Evolutionary conservation across 2,329 filamentous ascomycete species (phyloP), one percentile per base, ranked within the genome.

Genomic region (Berkeleyomyces basicola): DNA sequence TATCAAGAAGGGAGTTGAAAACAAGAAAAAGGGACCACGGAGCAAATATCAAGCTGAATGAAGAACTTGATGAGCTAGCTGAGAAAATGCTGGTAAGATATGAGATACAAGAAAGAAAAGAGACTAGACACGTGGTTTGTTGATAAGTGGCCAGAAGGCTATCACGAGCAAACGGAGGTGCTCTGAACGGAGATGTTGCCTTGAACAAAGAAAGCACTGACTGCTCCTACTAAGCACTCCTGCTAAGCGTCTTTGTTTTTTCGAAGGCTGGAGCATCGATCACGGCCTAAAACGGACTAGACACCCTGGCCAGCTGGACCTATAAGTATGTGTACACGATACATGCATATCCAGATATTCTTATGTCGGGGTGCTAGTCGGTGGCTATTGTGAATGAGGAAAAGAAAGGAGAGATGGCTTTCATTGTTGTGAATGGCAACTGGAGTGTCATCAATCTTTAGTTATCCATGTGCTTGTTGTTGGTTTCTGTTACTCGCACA

Each of bases 181-280:
- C n/a, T 37, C 36, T n/a, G 14, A 31, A 39, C 5, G 2, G 33
- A 40, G 36, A 23, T 43, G 14, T 58, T 58, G 14, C 55, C 55
- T 23, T 58, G 37, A 58, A 58, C 16, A 58, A 31, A 58, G 55
- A 36, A 39, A 55, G 51, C 51, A 55, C 33, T 55, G 51, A 55
- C 51, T 55, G 51, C 5, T 23, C 51, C 33, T 55, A 23, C 23
- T 23, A 23, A 23, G 23, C 23, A 2, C 23, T 55, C 51, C 51
- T 55, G 33, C 11, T 37, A 16, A 14, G 39, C 33, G 7, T 55
- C 9, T 3, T 37, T 31, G 14, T n/a, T 55, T 16, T 55, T 39
- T 55, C 4, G 31, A n/a, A 55, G 33, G 36, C 51, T 9, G 10
- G 51, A 55, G 51, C 3, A 55, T 55, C 39, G 7, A 7, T 55